phyloP scores from a whole-genome alignment of 139 green algal species.

The Ostreobium quekettii region DNA sequence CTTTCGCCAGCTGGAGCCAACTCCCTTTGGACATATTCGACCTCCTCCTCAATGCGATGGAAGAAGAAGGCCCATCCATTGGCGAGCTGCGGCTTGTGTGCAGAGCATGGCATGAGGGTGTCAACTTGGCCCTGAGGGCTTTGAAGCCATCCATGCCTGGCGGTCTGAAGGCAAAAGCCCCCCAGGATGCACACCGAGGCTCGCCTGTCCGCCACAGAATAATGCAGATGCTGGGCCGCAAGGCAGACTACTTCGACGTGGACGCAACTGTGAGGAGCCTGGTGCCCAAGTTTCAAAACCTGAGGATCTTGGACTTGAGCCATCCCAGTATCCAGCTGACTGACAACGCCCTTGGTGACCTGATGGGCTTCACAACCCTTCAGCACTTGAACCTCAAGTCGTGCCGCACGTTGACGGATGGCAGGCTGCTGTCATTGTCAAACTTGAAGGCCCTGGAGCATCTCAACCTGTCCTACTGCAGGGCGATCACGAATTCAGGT shows the following conservation, averaged over 20 bases:
- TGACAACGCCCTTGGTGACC: not conserved
- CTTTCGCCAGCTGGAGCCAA: too few relatives aligned
- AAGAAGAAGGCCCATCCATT: too few relatives aligned
- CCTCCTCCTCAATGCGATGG: too few relatives aligned
- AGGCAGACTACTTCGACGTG: not conserved
- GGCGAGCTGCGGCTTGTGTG: not conserved
- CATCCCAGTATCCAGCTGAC: not conserved
- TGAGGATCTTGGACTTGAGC: not conserved
- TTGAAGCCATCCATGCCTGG: not conserved
- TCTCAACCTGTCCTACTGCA: slow-evolving; percentile 8
- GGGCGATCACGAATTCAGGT: not conserved
- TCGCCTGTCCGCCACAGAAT: not conserved
- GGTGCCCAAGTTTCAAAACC: not conserved
- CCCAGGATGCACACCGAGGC: not conserved
- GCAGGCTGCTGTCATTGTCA: not conserved
- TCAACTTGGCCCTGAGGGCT: not conserved
- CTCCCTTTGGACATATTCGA: too few relatives aligned
- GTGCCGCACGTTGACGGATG: not conserved
- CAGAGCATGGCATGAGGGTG: not conserved
- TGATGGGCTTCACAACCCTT: not conserved
- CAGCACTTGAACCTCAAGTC: not conserved
- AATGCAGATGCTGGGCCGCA: not conserved
- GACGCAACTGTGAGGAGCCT: not conserved
- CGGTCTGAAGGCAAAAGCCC: too few relatives aligned
- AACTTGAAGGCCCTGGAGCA: not conserved